Evolutionary conservation across 352 stramenopile species (phyloP).

Genomic region (Thalassiosira ordinaria): DNA sequence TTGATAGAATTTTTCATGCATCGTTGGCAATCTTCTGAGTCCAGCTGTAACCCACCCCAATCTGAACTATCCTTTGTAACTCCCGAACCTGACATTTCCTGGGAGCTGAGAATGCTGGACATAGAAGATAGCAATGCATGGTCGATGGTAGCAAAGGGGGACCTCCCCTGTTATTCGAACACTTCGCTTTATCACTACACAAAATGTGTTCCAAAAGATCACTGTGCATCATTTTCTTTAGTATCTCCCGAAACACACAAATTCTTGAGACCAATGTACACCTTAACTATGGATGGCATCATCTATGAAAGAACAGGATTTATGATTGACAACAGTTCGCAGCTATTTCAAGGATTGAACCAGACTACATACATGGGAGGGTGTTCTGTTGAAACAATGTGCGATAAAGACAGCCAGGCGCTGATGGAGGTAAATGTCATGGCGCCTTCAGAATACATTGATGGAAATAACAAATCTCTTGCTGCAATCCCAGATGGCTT

Average conservation of each 20-base stretch:
- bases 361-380: too few relatives aligned
- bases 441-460: too few relatives aligned
- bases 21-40: background rate
- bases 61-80: background rate
- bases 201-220: background rate
- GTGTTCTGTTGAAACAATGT: too few relatives aligned
- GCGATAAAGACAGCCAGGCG: too few relatives aligned
- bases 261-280: background rate
- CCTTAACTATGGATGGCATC: background rate
- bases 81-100: background rate
- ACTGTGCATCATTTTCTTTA: background rate
- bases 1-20: slow-evolving; percentile 5
- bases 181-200: background rate
- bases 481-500: too few relatives aligned
- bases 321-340: background rate
- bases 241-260: background rate
- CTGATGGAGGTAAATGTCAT: too few relatives aligned
- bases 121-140: background rate
- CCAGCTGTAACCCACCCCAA: background rate
- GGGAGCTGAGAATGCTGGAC: background rate
- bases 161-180: background rate
- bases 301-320: background rate
- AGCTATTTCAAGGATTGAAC: background rate
- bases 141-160: background rate
- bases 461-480: too few relatives aligned